Conservation (phyloP, 2,329 filamentous ascomycete genomes). For the Fonsecaea pedrosoi region DNA sequence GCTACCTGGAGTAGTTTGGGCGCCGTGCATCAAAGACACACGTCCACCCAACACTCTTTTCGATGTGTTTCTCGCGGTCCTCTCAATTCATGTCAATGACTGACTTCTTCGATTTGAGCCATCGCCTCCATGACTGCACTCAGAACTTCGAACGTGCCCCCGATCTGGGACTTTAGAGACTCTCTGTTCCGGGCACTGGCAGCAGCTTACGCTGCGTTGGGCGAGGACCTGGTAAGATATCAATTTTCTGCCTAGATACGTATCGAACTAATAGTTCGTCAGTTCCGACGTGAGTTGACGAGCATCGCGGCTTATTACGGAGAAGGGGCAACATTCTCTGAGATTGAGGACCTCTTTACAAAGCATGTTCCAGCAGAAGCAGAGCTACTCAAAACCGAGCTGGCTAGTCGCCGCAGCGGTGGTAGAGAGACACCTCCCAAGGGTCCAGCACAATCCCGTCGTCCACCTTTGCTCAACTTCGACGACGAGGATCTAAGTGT, state of each 20-base stretch:
- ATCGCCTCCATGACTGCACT: not conserved
- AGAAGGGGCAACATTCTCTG: slow-evolving; percentile 25
- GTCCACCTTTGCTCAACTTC: slow-evolving; percentile 26
- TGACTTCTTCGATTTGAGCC: not conserved
- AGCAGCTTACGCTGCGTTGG: slow-evolving; percentile 32
- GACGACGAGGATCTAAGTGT: slow-evolving; percentile 34
- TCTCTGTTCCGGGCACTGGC: slow-evolving; percentile 30
- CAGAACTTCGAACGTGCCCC: slow-evolving; percentile 17
- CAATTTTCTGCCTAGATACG: not conserved
- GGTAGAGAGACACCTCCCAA: slow-evolving; percentile 10
- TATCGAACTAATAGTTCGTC: slow-evolving; percentile 8
- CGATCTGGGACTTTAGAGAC: slow-evolving; percentile 29
- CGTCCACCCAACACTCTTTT: not conserved
- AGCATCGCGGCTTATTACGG: slow-evolving; percentile 32
- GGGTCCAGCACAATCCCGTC: slow-evolving; percentile 9
- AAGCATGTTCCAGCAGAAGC: slow-evolving; percentile 31
- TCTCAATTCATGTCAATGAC: not conserved
- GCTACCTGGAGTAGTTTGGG: not conserved
- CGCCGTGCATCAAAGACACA: not conserved
- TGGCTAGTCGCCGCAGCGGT: slow-evolving; percentile 16
- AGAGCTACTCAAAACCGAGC: slow-evolving; percentile 18
- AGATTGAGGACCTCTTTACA: slow-evolving; percentile 33
- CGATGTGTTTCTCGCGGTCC: not conserved
- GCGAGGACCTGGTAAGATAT: slow-evolving; percentile 29
- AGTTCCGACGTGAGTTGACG: slow-evolving; percentile 33